phyloP scores from a whole-genome alignment of 202 grass and related monocot genomes.

The Setaria viridis region DNA sequence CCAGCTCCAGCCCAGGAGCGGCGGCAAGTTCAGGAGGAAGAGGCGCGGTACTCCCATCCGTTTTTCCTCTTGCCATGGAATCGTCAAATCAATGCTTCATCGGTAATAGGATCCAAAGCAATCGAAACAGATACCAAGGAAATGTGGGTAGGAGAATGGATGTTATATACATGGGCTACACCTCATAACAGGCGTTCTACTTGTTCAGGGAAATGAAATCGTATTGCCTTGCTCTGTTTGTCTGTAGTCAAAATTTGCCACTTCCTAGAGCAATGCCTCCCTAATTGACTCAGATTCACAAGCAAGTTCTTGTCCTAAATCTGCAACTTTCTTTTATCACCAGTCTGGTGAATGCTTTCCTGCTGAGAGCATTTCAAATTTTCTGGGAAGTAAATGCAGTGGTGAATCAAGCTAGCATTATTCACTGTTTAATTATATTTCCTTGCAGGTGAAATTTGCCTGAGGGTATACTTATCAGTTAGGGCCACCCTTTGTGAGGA shows the following conservation, averaged over 20 bases:
- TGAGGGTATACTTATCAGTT: constrained; percentile 59
- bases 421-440: constrained; percentile 53
- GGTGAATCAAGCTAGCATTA: constrained; percentile 42
- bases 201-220: not conserved
- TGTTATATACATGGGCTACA: not conserved
- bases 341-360: constrained; percentile 47
- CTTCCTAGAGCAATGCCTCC: constrained; percentile 1
- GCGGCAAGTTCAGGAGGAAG: constrained; percentile 63
- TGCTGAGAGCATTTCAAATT: constrained; percentile 38
- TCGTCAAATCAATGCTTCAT: constrained; percentile 12
- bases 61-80: not conserved
- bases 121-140: not conserved
- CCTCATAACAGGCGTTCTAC: not conserved
- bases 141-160: constrained; percentile 29
- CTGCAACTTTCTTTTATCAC: not conserved
- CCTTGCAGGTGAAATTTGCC: constrained; percentile 72
- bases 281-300: not conserved
- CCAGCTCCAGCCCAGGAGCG: constrained; percentile 61
- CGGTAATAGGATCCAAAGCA: not conserved
- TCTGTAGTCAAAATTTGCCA: not conserved
- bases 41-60: constrained; percentile 49
- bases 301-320: not conserved
- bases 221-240: not conserved
- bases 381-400: constrained; percentile 41
- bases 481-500: constrained; percentile 49